Base-by-base conservation (phyloP, 1,139 yeast species). In the Candida sanyaensis region DNA sequence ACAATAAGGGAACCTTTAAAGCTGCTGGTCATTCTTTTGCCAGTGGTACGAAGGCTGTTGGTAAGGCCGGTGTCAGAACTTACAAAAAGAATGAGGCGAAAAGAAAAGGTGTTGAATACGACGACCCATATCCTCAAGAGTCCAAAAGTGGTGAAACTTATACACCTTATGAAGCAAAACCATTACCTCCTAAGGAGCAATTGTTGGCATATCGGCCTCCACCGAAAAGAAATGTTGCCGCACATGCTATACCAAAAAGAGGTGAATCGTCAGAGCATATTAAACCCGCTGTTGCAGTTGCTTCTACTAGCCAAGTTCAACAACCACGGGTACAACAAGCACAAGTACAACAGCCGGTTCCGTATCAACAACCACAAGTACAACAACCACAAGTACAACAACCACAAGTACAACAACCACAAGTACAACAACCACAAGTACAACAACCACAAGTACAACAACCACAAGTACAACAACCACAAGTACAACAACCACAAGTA, bases 21-120 rank as follows among this genome's bases (percentile, higher is more conserved):
- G 57, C 75, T 1, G 83, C 76, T 0, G 78, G 83, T 2, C 55
- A 65, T 8, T 71, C 81, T 12, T 73, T 80, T 37, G 84, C 82
- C 6, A 65, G 60, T 42, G 84, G 83, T 3, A 67, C 79, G 6
- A 75, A 68, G 36, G 74, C 80, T 0, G 64, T 77, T 1, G 67
- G 75, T 4, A 73, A 74, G 52, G 84, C 83, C 4, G 84, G 84
- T 0, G 69, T 73, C 50, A 60, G 63, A 17, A 77, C 83, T 1
- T 79, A 78, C 57, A 78, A 77, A 52, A 71, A 73, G 45, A 65
- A 64, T 51, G 71, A 69, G 32, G 65, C 69, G 43, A 51, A 63
- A 50, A 45, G 64, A 38, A 54, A 63, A 40, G 64, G 72, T 23
- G 17, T 53, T 41, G 50, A 41, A 17, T 52, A 51, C 33, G 47